Conservation (phyloP, 495 filamentous ascomycete genomes). For the Aspergillus haitiensis region DNA sequence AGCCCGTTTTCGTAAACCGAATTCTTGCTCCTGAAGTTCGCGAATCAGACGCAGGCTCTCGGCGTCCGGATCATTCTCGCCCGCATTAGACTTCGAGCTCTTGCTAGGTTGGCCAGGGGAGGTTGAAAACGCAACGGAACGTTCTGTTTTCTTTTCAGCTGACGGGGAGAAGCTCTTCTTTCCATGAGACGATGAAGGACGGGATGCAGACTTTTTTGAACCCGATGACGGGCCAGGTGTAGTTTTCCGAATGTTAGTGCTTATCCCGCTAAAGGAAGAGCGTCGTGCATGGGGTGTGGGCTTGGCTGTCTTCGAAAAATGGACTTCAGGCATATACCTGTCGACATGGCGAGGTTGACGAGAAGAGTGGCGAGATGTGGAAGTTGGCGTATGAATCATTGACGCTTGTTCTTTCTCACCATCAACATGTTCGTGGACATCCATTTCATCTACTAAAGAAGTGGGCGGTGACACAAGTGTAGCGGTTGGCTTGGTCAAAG, state of each 20-base stretch:
- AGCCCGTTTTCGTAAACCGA: conserved; percentile 54
- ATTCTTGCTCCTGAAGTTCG: conserved; percentile 59
- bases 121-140: conserved; percentile 28
- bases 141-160: conserved; percentile 37
- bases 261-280: conserved; percentile 26
- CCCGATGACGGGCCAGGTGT: conserved; percentile 35
- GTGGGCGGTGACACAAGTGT: conserved; percentile 55
- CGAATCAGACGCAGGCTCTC: conserved; percentile 57
- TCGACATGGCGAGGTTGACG: conserved; percentile 51
- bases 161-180: conserved; percentile 46
- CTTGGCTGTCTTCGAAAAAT: conserved; percentile 33
- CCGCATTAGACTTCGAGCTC: conserved; percentile 27
- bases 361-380: conserved; percentile 51
- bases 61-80: conserved; percentile 46
- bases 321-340: conserved; percentile 43
- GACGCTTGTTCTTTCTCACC: conserved; percentile 39
- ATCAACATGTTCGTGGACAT: conserved; percentile 39
- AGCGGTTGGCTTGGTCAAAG: conserved; percentile 39
- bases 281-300: conserved; percentile 29
- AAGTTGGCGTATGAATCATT: conserved; percentile 46
- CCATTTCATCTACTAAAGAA: conserved; percentile 50
- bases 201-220: conserved; percentile 42
- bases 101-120: conserved; percentile 39
- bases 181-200: conserved; percentile 46
- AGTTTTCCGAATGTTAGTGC: conserved; percentile 27